Evolutionary conservation across 176 grass and related monocot genomes (phyloP).

Genomic region (Phyllostachys edulis): DNA sequence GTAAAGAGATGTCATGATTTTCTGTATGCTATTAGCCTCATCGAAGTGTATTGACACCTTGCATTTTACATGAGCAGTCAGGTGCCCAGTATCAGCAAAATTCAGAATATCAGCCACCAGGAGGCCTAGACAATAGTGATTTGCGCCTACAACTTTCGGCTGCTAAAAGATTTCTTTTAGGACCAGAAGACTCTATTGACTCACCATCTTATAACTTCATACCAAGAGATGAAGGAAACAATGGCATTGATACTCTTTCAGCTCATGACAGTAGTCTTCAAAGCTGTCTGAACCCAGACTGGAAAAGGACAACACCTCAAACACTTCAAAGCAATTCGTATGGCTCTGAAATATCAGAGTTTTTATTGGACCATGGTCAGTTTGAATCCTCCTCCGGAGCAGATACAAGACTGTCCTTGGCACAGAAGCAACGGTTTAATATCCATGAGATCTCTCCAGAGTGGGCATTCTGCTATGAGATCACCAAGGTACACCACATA

Average conservation of each 20-base stretch:
- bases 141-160: constrained; percentile 68
- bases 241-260: constrained; percentile 35
- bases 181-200: constrained; percentile 53
- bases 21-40: constrained; percentile 23
- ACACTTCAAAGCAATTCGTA: constrained; percentile 39
- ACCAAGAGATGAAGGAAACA: constrained; percentile 25
- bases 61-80: constrained; percentile 42
- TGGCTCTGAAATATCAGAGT: constrained; percentile 47
- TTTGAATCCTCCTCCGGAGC: constrained; percentile 46
- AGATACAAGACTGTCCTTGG: constrained; percentile 45
- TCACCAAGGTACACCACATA: constrained; percentile 69
- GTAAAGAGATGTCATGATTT: constrained; percentile 1
- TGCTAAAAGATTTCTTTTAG: constrained; percentile 82
- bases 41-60: constrained; percentile 32
- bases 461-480: constrained; percentile 89
- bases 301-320: constrained; percentile 43
- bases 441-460: constrained; percentile 89
- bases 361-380: constrained; percentile 51
- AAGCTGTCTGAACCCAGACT: constrained; percentile 43
- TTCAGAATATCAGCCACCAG: constrained; percentile 40
- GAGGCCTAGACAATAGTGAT: constrained; percentile 48
- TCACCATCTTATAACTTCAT: constrained; percentile 53
- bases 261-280: constrained; percentile 39
- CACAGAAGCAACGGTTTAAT: constrained; percentile 60
- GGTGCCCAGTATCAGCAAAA: constrained; percentile 40